phyloP scores from a whole-genome alignment of 768 basidiomycete genomes.

The Pleurotus tuoliensis region DNA sequence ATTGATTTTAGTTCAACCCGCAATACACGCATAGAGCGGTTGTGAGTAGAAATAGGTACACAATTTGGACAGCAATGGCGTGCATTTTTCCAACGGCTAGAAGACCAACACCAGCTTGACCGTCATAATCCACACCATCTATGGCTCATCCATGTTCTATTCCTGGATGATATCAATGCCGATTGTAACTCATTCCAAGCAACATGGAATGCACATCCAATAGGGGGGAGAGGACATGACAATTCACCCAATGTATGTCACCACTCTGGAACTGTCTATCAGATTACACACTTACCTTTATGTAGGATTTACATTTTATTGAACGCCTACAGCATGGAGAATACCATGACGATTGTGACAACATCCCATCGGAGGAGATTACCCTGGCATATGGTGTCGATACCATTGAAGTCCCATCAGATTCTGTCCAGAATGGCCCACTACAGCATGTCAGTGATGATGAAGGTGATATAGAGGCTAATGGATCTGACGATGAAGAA shows the following conservation, averaged over 20 bases:
- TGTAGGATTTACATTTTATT: constrained; percentile 5
- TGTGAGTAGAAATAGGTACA: constrained; percentile 37
- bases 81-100: constrained; percentile 31
- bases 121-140: constrained; percentile 21
- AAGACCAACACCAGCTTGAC: constrained; percentile 27
- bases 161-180: constrained; percentile 22
- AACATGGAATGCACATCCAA: constrained; percentile 29
- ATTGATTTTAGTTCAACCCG: constrained; percentile 19
- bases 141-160: constrained; percentile 36
- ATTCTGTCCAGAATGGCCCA: background rate
- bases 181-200: constrained; percentile 22
- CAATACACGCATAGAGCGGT: constrained; percentile 33
- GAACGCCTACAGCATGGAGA: background rate
- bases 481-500: background rate
- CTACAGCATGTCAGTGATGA: background rate
- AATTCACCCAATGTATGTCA: constrained; percentile 3
- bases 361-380: background rate
- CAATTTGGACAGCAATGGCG: constrained; percentile 32
- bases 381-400: background rate
- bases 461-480: background rate
- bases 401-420: background rate
- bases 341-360: background rate
- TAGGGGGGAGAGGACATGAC: constrained; percentile 14
- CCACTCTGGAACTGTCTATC: background rate
- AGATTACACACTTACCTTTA: background rate